These are phyloP conservation scores for Schizopora paradoxa DNA, from an alignment of 1,284 basidiomycete species.

Conservation along the genomic window DNA sequence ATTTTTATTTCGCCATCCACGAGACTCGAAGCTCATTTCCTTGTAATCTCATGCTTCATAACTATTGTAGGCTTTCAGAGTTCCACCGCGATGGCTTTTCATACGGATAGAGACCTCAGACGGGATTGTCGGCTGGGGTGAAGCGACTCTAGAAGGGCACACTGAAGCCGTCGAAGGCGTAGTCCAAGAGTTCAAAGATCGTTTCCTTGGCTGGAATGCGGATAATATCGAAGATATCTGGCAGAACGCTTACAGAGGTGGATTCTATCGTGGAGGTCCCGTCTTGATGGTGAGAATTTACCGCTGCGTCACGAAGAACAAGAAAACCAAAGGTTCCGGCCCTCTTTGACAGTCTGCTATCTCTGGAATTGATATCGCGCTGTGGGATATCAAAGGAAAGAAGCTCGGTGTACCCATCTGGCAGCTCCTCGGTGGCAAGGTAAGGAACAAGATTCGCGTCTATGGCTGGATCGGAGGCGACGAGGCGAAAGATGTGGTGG, in stretches of 20 bases:
- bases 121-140: constrained; percentile 68
- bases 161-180: constrained; percentile 76
- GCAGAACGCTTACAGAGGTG: constrained; percentile 58
- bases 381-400: constrained; percentile 79
- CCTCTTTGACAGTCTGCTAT: constrained; percentile 46
- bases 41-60: no score
- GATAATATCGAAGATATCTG: constrained; percentile 71
- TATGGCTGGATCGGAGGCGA: constrained; percentile 76
- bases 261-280: constrained; percentile 72
- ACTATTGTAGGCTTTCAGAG: constrained; percentile 58
- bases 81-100: constrained; percentile 75
- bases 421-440: constrained; percentile 71
- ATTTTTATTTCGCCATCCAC: no score
- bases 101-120: constrained; percentile 66
- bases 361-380: constrained; percentile 49
- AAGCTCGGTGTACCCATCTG: constrained; percentile 70
- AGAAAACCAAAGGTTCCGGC: constrained; percentile 16
- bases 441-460: constrained; percentile 52
- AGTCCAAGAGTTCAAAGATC: constrained; percentile 52
- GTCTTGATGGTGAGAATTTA: constrained; percentile 57
- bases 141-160: constrained; percentile 64
- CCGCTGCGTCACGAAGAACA: not conserved
- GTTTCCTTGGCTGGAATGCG: constrained; percentile 63
- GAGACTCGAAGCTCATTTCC: no score
- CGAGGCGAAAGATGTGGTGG: constrained; percentile 56